Percentiles rank a stretch among this genome's conserved stretches.
Evolutionary conservation across 2,329 filamentous ascomycete genomes (phyloP).

Genomic region (Colletotrichum truncatum): DNA sequence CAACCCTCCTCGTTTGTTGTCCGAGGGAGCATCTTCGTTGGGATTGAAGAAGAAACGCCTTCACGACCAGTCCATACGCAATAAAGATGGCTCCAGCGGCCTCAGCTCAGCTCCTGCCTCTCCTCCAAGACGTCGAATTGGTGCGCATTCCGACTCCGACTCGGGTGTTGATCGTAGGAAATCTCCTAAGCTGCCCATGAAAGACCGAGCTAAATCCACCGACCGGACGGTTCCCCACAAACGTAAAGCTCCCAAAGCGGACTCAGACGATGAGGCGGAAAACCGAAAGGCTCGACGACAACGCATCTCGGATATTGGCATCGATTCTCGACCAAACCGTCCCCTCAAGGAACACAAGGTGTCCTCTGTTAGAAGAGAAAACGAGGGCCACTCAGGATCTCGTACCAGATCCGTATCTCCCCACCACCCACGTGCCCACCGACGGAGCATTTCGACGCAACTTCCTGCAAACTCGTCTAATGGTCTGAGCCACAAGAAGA

Average conservation of each 20-base stretch:
- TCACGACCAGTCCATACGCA: conserved; percentile 47
- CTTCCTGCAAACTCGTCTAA: conserved; percentile 63
- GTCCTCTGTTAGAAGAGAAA: conserved; percentile 40
- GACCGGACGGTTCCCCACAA: conserved; percentile 60
- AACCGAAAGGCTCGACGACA: conserved; percentile 63
- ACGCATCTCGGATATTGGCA: conserved; percentile 53
- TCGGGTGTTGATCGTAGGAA: conserved; percentile 58
- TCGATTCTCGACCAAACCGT: conserved; percentile 22
- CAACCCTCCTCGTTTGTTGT: conserved; percentile 37
- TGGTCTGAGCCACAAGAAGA: conserved; percentile 68
- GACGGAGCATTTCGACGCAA: conserved; percentile 72
- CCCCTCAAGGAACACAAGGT: conserved; percentile 40
- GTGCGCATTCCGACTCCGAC: conserved; percentile 60
- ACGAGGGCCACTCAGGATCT: conserved; percentile 40
- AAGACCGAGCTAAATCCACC: conserved; percentile 57
- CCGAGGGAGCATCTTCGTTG: conserved; percentile 36
- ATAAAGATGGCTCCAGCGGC: conserved; percentile 63
- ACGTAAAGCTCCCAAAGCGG: conserved; percentile 61
- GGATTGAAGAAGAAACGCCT: conserved; percentile 60
- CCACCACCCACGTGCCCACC: conserved; percentile 63
- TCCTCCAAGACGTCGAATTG: conserved; percentile 52
- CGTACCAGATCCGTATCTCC: conserved; percentile 66
- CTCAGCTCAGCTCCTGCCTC: conserved; percentile 68
- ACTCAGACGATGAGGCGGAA: conserved; percentile 68
- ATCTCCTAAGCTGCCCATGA: conserved; percentile 53